Percentiles rank a stretch among this genome's conserved stretches.
Evolutionary conservation across 1,284 basidiomycete genomes (phyloP).

Genomic region (Trametes versicolor): DNA sequence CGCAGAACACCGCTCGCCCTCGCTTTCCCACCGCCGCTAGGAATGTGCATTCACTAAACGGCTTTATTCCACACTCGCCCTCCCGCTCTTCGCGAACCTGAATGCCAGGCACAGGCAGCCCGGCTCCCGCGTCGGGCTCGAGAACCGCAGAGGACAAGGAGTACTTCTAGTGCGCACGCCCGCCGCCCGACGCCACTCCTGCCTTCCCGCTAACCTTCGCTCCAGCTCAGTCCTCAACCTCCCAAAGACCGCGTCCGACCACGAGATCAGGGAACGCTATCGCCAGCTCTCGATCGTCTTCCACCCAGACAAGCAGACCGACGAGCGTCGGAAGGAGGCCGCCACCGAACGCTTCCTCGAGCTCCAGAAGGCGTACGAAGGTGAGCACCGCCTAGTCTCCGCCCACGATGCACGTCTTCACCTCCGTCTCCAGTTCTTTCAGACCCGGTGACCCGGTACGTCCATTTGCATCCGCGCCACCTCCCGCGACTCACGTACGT

Average conservation of each 20-base stretch:
- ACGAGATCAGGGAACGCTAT: constrained; percentile 80
- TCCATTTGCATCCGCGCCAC: constrained; percentile 21
- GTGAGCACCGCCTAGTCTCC: constrained; percentile 48
- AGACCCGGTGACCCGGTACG: constrained; percentile 76
- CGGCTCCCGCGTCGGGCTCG: constrained; percentile 1
- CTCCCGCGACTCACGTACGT: constrained; percentile 30
- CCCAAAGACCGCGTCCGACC: constrained; percentile 66
- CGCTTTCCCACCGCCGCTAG: constrained; percentile 18
- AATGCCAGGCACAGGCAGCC: constrained; percentile 29
- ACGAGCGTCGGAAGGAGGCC: constrained; percentile 62
- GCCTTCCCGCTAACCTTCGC: constrained; percentile 14
- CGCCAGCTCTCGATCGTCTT: constrained; percentile 79
- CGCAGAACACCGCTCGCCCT: background rate
- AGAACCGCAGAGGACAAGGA: constrained; percentile 26
- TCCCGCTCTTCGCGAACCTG: constrained; percentile 13
- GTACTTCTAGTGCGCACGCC: constrained; percentile 36
- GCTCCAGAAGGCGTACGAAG: constrained; percentile 83
- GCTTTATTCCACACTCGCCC: constrained; percentile 6
- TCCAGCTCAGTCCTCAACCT: constrained; percentile 74
- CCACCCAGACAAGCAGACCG: constrained; percentile 87
- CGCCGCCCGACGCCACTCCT: constrained; percentile 19
- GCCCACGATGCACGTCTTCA: constrained; percentile 6
- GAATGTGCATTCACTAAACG: constrained; percentile 24
- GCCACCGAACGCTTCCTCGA: constrained; percentile 77
- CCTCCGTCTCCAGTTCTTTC: constrained; percentile 64